phyloP scores from a whole-genome alignment of 352 stramenopile genomes.

The Globisporangium lucens region DNA sequence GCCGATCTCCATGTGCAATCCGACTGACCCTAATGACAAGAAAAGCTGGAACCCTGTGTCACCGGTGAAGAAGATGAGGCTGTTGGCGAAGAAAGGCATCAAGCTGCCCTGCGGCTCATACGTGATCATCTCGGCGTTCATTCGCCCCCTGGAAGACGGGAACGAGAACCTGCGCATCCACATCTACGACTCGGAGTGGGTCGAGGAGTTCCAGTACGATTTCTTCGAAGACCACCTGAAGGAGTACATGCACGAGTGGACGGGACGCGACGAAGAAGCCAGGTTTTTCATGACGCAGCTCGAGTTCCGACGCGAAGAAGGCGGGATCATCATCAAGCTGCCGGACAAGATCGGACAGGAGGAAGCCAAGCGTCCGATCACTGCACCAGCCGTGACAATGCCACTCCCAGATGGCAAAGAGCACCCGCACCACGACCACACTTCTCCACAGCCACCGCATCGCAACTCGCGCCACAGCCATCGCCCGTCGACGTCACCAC shows the following conservation, averaged over 20 bases:
- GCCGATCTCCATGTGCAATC: slow-evolving; percentile 27
- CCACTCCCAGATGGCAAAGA: slow-evolving; percentile 4
- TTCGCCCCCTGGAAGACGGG: slow-evolving; percentile 61
- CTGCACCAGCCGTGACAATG: not conserved
- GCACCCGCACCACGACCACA: slow-evolving; percentile 10
- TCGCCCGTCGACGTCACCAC: not conserved
- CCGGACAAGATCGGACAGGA: slow-evolving; percentile 32
- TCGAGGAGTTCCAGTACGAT: slow-evolving; percentile 78
- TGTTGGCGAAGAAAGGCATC: slow-evolving; percentile 54
- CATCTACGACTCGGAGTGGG: slow-evolving; percentile 67
- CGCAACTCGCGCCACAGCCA: slow-evolving; percentile 16
- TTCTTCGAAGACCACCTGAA: slow-evolving; percentile 63
- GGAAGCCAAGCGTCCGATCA: not conserved
- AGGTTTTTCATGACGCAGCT: slow-evolving; percentile 48
- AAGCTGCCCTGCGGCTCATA: slow-evolving; percentile 60
- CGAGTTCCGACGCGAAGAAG: slow-evolving; percentile 58
- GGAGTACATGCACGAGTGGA: slow-evolving; percentile 44
- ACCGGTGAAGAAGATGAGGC: slow-evolving; percentile 49
- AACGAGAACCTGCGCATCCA: slow-evolving; percentile 71
- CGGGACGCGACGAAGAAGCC: slow-evolving; percentile 33
- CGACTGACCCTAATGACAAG: slow-evolving; percentile 1
- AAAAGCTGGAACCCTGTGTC: slow-evolving; percentile 24
- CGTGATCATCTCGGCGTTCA: slow-evolving; percentile 65
- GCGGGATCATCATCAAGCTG: slow-evolving; percentile 66
- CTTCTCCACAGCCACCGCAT: not conserved